These are phyloP conservation scores for Borovskyia barvae DNA, from an alignment of 208 protist species.

Conservation along the genomic window DNA sequence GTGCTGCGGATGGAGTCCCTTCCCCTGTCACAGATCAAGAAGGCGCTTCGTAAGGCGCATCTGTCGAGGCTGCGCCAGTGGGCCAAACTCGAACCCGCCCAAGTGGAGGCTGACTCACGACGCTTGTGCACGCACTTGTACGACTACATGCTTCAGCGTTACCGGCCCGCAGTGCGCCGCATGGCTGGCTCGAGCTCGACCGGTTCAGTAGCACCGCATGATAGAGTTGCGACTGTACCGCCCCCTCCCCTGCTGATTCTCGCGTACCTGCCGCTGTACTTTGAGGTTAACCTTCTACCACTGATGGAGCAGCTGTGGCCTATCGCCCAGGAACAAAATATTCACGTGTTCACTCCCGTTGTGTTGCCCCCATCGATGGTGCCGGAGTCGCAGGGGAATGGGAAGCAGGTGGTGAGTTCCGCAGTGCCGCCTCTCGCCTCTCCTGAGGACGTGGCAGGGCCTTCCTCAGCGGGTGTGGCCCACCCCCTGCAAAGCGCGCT, in stretches of 20 bases:
- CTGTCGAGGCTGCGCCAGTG: conserved; percentile 35
- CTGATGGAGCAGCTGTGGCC: conserved; percentile 60
- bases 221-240: neutral
- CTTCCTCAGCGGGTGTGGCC: neutral
- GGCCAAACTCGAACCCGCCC: conserved; percentile 33
- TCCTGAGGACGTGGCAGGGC: too few relatives aligned
- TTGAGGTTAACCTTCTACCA: conserved; percentile 63
- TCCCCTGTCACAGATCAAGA: conserved; percentile 22
- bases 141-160: conserved; percentile 26
- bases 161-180: neutral
- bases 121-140: conserved; percentile 43
- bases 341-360: conserved; percentile 32
- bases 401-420: too few relatives aligned
- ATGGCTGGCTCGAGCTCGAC: too few relatives aligned
- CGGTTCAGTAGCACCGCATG: too few relatives aligned
- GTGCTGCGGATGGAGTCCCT: conserved; percentile 14
- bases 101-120: conserved; percentile 28
- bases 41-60: conserved; percentile 29
- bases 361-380: conserved; percentile 12
- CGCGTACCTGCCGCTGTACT: conserved; percentile 72
- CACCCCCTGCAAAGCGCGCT: conserved; percentile 37
- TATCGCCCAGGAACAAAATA: neutral
- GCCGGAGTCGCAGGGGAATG: neutral
- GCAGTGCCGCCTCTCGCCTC: too few relatives aligned
- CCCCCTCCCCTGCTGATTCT: conserved; percentile 42